A percentile compares a stretch with the other conserved stretches of the same genome.
Evolutionary conservation across 2,329 filamentous ascomycete genomes (phyloP).

Genomic region (Aspergillus costaricaensis): DNA sequence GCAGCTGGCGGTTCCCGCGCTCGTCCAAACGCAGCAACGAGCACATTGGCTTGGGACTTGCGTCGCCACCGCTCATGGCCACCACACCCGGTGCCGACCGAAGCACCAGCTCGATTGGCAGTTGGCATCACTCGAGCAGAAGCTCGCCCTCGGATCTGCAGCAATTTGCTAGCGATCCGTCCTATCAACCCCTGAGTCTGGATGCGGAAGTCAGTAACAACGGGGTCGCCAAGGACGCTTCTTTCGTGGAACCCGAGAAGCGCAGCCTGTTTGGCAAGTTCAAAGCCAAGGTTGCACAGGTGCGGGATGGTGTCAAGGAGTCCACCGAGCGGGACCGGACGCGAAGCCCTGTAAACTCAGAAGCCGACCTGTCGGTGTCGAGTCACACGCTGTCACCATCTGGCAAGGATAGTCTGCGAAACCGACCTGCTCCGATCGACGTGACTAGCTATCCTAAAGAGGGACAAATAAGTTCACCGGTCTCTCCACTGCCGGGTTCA

Average conservation of each 20-base stretch:
- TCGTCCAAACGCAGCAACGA: slow-evolving; percentile 58
- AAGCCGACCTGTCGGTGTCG: slow-evolving; percentile 36
- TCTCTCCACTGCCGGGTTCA: slow-evolving; percentile 32
- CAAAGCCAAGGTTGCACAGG: slow-evolving; percentile 61
- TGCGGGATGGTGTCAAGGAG: slow-evolving; percentile 57
- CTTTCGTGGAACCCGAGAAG: slow-evolving; percentile 50
- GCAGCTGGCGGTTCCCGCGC: slow-evolving; percentile 70
- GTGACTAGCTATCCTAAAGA: slow-evolving; percentile 27
- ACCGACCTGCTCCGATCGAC: slow-evolving; percentile 28
- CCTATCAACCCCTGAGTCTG: slow-evolving; percentile 37
- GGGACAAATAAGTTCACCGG: slow-evolving; percentile 26
- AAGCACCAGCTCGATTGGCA: slow-evolving; percentile 70
- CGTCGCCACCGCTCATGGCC: slow-evolving; percentile 56
- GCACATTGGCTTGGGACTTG: slow-evolving; percentile 45
- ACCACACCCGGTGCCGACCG: slow-evolving; percentile 64
- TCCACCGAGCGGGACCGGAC: slow-evolving; percentile 53
- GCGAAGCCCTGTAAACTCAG: slow-evolving; percentile 51
- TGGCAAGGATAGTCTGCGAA: slow-evolving; percentile 21
- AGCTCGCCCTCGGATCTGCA: slow-evolving; percentile 49
- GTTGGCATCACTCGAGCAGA: slow-evolving; percentile 52
- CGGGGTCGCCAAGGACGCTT: slow-evolving; percentile 24
- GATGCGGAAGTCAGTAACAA: slow-evolving; percentile 43
- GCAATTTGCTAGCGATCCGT: slow-evolving; percentile 40
- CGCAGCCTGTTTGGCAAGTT: slow-evolving; percentile 66
- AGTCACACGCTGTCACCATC: slow-evolving; percentile 41